Evolutionary conservation across 306 rosid species (phyloP), one percentile per base, ranked within the genome.

Genomic region (Cucumis sativus): DNA sequence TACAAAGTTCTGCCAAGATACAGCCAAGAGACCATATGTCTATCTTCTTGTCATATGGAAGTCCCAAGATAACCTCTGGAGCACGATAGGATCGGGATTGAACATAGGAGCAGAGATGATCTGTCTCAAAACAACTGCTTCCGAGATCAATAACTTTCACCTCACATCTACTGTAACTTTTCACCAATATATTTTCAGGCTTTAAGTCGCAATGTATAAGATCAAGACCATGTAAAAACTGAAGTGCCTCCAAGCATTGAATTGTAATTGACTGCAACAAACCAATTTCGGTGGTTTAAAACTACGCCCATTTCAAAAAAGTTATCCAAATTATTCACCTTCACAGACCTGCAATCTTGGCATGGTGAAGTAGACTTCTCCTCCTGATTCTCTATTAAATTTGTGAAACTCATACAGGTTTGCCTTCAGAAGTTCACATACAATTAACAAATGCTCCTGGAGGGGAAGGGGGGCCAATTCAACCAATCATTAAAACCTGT

Each of bases 11-110:
- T 8, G 98, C 92, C 88, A 96, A 86, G 87, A 96, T 96, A 86
- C 99, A 96, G 80, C 99, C 99, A 84, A 96, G 99, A 69, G 99
- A 96, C 99, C 99, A 96, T 75, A 96, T 84, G 84, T 96, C 99
- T 78, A 96, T 96, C 92, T 96, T 92, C 85, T 92, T 92, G 79
- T 91, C 92, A 86, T 96, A 96, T 59, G 98, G 83, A 88, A 92
- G 96, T 75, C 99, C 99, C 86, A 96, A 82, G 71, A 96, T 92
- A 86, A 96, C 99, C 90, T 96, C 99, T 8, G 99, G 99, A 82
- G 99, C 98, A n/a, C 99, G 98, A 88, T 96, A 96, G 75, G 99
- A 92, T 86, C 99, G 91, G 56, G 99, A 96, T 78, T 96, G 99
- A 80, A 96, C 99, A 59, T 96, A 96, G 13, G 98, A 92, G 85